Conservation (phyloP, 495 filamentous ascomycete genomes). For the Apiosordaria backusii region DNA sequence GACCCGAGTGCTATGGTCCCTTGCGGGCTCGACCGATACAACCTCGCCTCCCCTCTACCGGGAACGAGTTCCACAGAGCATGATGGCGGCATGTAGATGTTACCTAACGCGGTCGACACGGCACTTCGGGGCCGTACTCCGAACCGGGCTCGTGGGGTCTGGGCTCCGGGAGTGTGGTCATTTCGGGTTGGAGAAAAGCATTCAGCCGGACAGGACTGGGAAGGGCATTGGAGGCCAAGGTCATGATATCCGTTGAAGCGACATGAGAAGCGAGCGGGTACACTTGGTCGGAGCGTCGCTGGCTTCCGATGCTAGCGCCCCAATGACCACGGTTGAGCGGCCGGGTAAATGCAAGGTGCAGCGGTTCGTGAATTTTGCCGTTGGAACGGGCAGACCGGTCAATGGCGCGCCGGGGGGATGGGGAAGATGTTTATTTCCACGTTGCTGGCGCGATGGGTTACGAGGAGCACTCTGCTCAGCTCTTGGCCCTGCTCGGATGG, state of each 20-base stretch:
- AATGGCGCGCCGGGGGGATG: neutral
- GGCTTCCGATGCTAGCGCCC: neutral
- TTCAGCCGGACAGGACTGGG: slow-evolving; percentile 7
- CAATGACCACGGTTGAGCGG: slow-evolving; percentile 5
- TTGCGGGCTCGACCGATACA: neutral
- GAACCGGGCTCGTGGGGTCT: slow-evolving; percentile 8
- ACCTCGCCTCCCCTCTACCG: slow-evolving; percentile 10
- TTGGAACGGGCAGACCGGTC: neutral
- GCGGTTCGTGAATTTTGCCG: slow-evolving; percentile 9
- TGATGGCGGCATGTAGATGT: neutral
- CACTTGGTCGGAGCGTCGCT: neutral
- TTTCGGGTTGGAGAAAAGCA: neutral
- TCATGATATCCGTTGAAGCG: neutral
- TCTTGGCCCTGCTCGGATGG: slow-evolving; percentile 1
- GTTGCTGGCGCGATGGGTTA: neutral
- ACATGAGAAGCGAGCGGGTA: neutral
- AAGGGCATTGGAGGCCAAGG: neutral
- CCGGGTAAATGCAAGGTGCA: slow-evolving; percentile 11
- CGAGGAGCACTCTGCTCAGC: neutral
- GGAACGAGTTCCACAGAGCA: neutral
- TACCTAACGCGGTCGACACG: slow-evolving; percentile 1
- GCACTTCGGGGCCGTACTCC: slow-evolving; percentile 7
- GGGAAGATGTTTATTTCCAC: neutral
- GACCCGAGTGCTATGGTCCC: neutral
- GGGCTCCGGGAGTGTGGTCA: neutral